A percentile compares a stretch with the other conserved stretches of the same genome.
These are phyloP conservation scores for Irpex lacteus DNA, from an alignment of 1,284 basidiomycete genomes.

Conservation along the genomic window DNA sequence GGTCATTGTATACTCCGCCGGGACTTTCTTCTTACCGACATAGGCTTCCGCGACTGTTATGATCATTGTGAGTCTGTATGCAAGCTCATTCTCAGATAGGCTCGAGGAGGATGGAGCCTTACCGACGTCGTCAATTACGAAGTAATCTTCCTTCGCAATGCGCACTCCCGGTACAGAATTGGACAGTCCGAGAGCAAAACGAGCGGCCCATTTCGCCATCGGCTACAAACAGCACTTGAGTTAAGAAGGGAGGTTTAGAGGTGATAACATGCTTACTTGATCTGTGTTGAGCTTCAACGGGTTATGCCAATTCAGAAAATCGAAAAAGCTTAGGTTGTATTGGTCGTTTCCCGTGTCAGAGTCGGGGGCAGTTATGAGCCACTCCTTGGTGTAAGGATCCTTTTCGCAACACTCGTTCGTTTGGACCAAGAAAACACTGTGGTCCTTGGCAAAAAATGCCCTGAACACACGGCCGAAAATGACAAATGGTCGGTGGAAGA, in stretches of 20 bases:
- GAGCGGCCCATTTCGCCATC: slow-evolving; percentile 16
- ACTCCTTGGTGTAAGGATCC: neutral
- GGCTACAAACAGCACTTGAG: slow-evolving; percentile 2
- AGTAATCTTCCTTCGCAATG: slow-evolving; percentile 4
- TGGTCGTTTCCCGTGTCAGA: neutral
- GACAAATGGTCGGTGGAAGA: slow-evolving; percentile 34
- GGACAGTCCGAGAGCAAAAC: slow-evolving; percentile 16
- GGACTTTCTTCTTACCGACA: slow-evolving; percentile 23
- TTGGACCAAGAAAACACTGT: slow-evolving; percentile 33
- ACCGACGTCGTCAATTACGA: slow-evolving; percentile 13
- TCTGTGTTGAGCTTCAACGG: slow-evolving; percentile 6
- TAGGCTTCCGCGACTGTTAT: slow-evolving; percentile 19
- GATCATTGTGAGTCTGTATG: neutral
- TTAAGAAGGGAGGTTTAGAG: neutral
- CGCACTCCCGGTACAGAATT: slow-evolving; percentile 15
- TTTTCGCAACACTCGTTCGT: slow-evolving; percentile 29
- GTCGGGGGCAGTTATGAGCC: no score
- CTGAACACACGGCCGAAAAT: slow-evolving; percentile 35
- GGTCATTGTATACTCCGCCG: slow-evolving; percentile 38
- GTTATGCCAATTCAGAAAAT: slow-evolving; percentile 16
- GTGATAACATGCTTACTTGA: slow-evolving; percentile 9
- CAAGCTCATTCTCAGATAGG: neutral
- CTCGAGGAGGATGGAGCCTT: no score
- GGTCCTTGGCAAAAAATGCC: slow-evolving; percentile 36
- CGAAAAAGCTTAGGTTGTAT: slow-evolving; percentile 2